Evolutionary conservation across 345 rosid genomes (phyloP), one percentile per base, ranked within the genome.

Genomic region (Pugionium dolabratum): DNA sequence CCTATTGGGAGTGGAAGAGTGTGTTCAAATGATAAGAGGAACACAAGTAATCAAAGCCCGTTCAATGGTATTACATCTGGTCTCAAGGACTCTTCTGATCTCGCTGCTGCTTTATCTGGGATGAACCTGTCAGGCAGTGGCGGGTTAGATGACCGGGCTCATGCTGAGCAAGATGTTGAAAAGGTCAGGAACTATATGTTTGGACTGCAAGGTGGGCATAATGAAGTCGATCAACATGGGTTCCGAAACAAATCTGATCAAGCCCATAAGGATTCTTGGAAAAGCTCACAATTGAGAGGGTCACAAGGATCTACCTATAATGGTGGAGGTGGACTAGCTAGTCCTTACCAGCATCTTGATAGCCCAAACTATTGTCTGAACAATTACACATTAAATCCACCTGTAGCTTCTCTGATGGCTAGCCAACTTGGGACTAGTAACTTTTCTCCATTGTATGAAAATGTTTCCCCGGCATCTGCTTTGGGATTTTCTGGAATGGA

Each of bases 381-480:
- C 61, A 84, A 83, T 32, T 87, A 83, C 47, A 58, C 90, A 32
- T 33, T 79, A 6, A 84, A 79, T 77, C 92, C 95, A 5, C 80
- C 82, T 40, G 43, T 84, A 58, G 76, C 84, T 27, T 82, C 95
- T 48, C 59, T 79, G 80, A 79, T 87, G 82, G 82, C 83, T 46
- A 69, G 77, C 77, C 98, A 92, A 54, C 78, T 84, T 18, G 18
- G 18, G 18, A 18, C 18, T 18, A 18, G 18, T 18, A 18, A 18
- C 18, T 18, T 18, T 18, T 84, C 95, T 8, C 87, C 86, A 31
- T 70, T 81, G 56, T 87, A 74, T 81, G 96, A 87, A 46, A 87
- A 89, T 84, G 83, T 77, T 73, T 81, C 91, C 27, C 83, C 86
- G 1, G 84, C 84, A 29, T 80, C 86, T 18, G 18, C 18, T 18